These are phyloP conservation scores for Solanum rostratum DNA, from an alignment of 257 asterid species.

Conservation along the genomic window DNA sequence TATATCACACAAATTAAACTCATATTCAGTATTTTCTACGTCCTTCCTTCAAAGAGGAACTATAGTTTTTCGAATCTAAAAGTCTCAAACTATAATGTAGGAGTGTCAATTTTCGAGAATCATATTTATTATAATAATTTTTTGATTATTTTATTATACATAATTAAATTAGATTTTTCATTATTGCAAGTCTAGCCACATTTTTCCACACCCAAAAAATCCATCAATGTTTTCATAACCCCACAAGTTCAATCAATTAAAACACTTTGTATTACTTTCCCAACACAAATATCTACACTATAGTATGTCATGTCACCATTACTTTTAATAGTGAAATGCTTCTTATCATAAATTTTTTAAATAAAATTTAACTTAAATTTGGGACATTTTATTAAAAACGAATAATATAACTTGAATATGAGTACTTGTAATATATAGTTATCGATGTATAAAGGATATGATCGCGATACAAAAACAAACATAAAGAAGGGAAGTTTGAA, in stretches of 20 bases:
- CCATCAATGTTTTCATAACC: neutral
- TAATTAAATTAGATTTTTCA: neutral
- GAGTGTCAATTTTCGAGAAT: too few species aligned
- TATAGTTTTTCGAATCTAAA: neutral
- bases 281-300: neutral
- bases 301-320: too few species aligned
- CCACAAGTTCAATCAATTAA: neutral
- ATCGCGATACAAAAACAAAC: neutral
- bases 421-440: too few species aligned
- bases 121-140: too few species aligned
- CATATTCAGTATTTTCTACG: neutral
- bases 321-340: too few species aligned
- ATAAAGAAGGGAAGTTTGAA: neutral
- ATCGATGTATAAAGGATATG: neutral
- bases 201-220: neutral
- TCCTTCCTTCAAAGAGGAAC: neutral
- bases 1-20: neutral
- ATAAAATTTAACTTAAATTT: too few species aligned
- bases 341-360: too few species aligned
- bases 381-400: too few species aligned
- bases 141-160: rapidly evolving
- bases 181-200: too few species aligned
- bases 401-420: too few species aligned
- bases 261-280: neutral
- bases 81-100: neutral